Base-by-base conservation (phyloP, 2,329 filamentous ascomycete genomes). In the Stagonosporopsis rhizophila region DNA sequence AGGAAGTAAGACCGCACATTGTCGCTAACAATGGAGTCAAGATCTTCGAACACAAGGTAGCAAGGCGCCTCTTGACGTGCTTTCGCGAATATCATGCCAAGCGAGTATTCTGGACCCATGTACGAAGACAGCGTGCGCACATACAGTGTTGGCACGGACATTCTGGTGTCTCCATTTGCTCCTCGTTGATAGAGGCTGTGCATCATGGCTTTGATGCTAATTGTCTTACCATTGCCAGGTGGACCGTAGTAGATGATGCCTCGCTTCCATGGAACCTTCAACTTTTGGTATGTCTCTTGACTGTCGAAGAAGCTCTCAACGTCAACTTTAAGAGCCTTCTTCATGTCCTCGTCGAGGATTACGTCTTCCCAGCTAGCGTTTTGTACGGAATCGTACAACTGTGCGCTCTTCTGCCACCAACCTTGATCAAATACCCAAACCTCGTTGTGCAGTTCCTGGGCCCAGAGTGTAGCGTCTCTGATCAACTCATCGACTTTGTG, bases 131-230 rank as follows among this genome's bases (percentile, higher is more conserved):
- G 75, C 1, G 76, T 83, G 58, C 85, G 83, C 46, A 90, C 87
- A 49, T 76, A 77, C 19, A 76, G 67, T 0, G 85, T 86, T 1
- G 86, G 85, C 0, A 89, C 76, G 0, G 82, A 77, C 28, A 70
- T 47, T 39, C 71, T 68, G n/a, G 48, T 52, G 58, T 74, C 67
- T 17, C 62, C 64, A 2, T 65, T 41, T 0, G 78, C 71, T 23
- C 81, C 77, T 19, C 82, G 79, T 19, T 80, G 73, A 61, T 84
- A 86, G 0, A 90, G 79, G 56, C 80, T 81, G 64, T 88, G 81
- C 85, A 90, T 89, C 65, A 86, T 84, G 0, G 88, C 87, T 74
- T 89, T 89, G 76, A 89, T 87, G 30, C 83, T 85, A 62, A 89
- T 88, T 0, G 87, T 90, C 76, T 90, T 90, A 44, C 72, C 88